Evolutionary conservation across 192 early-diverging fungal species (phyloP).

Genomic region (Pilaira anomala): DNA sequence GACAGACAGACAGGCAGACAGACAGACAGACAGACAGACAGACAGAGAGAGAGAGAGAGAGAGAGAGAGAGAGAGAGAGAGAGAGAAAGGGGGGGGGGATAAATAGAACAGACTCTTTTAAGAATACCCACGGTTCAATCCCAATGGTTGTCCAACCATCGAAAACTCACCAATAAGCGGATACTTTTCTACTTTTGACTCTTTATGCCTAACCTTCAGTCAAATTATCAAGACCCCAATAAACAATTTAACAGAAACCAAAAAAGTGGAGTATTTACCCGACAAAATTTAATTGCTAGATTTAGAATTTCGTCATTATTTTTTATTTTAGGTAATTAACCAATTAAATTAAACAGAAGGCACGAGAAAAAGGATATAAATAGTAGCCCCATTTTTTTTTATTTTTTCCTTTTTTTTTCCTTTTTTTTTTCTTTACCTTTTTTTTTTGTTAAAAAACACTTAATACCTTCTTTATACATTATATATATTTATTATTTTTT

Average conservation of each 20-base stretch:
- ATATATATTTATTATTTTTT: not conserved
- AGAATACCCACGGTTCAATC: no score
- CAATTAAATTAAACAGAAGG: no score
- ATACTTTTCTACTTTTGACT: no score
- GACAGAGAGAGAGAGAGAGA: not conserved
- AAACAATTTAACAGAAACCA: no score
- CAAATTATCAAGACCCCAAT: no score
- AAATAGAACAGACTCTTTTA: not conserved
- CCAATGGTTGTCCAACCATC: no score
- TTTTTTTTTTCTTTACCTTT: slow-evolving; percentile 4
- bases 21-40: not conserved
- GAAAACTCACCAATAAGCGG: no score
- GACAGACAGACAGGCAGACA: not conserved
- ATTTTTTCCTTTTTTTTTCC: slow-evolving; percentile 6
- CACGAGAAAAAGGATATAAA: slow-evolving; percentile 1
- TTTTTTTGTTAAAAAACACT: not conserved
- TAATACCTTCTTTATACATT: slow-evolving; percentile 4
- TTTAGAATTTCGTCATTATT: no score
- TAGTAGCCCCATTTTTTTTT: not conserved
- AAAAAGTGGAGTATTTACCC: no score
- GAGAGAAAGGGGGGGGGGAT: not conserved
- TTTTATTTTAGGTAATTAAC: no score
- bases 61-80: not conserved
- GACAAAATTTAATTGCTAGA: no score
- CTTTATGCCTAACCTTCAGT: no score